phyloP scores from a whole-genome alignment of 2,329 filamentous ascomycete genomes.

The Diaporthe sp. region DNA sequence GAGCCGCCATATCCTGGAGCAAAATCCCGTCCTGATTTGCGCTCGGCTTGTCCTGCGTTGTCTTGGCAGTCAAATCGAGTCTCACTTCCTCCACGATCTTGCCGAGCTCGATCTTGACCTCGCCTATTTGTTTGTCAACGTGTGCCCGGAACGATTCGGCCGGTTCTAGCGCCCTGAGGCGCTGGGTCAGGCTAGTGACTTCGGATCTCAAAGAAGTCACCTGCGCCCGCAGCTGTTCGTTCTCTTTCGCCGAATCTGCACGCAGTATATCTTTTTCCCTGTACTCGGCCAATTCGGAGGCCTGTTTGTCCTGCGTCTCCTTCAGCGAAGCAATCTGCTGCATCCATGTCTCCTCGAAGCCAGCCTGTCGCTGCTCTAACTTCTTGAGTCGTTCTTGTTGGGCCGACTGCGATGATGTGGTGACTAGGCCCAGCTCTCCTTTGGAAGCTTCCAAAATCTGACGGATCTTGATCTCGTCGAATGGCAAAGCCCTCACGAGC shows the following conservation, averaged over 20 bases:
- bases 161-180: background rate
- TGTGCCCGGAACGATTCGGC: background rate
- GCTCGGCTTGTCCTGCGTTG: background rate
- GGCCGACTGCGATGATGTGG: background rate
- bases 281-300: background rate
- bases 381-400: slow-evolving; percentile 16
- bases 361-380: slow-evolving; percentile 31
- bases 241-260: slow-evolving; percentile 27
- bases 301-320: slow-evolving; percentile 16
- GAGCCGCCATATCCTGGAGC: background rate
- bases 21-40: background rate
- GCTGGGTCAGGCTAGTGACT: slow-evolving; percentile 7
- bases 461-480: slow-evolving; percentile 36
- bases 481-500: slow-evolving; percentile 21
- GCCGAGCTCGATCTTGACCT: background rate
- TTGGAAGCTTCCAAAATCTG: slow-evolving; percentile 36
- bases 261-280: slow-evolving; percentile 22
- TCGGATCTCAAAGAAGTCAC: slow-evolving; percentile 16
- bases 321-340: slow-evolving; percentile 15
- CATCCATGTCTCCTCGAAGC: slow-evolving; percentile 18
- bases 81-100: background rate
- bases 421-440: background rate
- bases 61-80: slow-evolving; percentile 15
- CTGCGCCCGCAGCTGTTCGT: slow-evolving; percentile 19
- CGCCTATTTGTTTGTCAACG: background rate